These are phyloP conservation scores for Puccinia coronata DNA, from an alignment of 1,284 basidiomycete genomes.

Conservation along the genomic window DNA sequence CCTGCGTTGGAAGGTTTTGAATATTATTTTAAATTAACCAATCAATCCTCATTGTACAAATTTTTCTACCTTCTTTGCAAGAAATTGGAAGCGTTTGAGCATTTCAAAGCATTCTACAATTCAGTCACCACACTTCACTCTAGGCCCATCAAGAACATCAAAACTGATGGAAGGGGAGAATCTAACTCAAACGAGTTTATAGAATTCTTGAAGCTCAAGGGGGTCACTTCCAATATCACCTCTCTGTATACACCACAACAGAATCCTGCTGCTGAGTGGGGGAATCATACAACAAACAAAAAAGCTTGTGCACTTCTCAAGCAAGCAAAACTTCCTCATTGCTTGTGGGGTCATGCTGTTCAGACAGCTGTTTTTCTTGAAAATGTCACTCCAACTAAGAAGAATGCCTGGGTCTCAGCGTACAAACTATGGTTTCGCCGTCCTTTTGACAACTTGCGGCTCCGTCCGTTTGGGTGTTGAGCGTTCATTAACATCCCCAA, in stretches of 20 bases:
- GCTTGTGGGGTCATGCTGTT: conserved; percentile 21
- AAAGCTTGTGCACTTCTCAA: background rate
- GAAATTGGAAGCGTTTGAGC: background rate
- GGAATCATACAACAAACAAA: background rate
- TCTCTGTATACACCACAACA: conserved; percentile 21
- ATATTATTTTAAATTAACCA: conserved; percentile 36
- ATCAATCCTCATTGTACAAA: background rate
- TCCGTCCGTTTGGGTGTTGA: background rate
- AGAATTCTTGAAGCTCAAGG: background rate
- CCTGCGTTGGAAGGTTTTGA: background rate
- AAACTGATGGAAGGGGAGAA: conserved; percentile 7
- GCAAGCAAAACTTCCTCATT: background rate
- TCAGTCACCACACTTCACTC: background rate
- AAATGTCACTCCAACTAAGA: conserved; percentile 1
- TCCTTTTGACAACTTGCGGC: background rate
- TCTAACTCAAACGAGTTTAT: background rate
- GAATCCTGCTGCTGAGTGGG: background rate
- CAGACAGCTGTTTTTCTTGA: conserved; percentile 17
- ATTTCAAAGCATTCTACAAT: background rate
- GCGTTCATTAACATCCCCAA: background rate
- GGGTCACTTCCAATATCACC: background rate
- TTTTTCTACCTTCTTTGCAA: background rate
- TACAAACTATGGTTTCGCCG: background rate
- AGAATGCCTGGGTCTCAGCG: background rate
- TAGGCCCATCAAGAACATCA: background rate